phyloP scores from a whole-genome alignment of 805 yeast genomes.

The baker's yeast (Saccharomyces cerevisiae) region DNA sequence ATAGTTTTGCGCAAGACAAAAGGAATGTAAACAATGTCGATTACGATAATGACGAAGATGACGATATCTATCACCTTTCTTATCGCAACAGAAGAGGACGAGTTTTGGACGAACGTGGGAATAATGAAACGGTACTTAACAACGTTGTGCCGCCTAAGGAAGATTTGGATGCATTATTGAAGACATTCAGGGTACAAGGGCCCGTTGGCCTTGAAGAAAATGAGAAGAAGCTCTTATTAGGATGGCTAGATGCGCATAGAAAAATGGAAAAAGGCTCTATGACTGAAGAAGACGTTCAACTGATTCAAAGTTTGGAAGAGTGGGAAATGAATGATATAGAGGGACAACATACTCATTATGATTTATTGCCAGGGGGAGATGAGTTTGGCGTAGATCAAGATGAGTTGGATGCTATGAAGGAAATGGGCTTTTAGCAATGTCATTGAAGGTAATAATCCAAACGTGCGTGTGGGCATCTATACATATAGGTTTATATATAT shows the following conservation, averaged over 20 bases:
- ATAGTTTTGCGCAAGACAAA: neutral
- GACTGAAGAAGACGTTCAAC: neutral
- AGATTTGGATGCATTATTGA: neutral
- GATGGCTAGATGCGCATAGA: neutral
- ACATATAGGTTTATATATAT: neutral
- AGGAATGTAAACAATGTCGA: neutral
- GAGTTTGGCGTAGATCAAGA: constrained; percentile 18
- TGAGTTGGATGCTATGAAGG: constrained; percentile 22
- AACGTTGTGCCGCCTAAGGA: neutral
- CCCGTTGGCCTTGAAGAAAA: neutral
- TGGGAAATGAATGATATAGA: neutral
- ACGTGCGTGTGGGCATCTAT: neutral
- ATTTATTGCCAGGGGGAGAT: constrained; percentile 2
- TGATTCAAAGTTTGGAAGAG: neutral
- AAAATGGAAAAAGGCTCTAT: neutral
- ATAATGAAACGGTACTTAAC: neutral
- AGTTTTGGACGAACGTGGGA: neutral
- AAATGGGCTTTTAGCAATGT: constrained; percentile 10
- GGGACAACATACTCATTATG: neutral
- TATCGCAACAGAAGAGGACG: neutral
- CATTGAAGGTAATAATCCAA: neutral
- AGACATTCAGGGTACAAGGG: neutral
- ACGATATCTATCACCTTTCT: constrained; percentile 8
- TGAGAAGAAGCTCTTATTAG: neutral
- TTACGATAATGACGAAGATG: constrained; percentile 5